These are phyloP conservation scores for Arthrobotrys pseudoclavata DNA, from an alignment of 2,329 filamentous ascomycete species.

Conservation along the genomic window DNA sequence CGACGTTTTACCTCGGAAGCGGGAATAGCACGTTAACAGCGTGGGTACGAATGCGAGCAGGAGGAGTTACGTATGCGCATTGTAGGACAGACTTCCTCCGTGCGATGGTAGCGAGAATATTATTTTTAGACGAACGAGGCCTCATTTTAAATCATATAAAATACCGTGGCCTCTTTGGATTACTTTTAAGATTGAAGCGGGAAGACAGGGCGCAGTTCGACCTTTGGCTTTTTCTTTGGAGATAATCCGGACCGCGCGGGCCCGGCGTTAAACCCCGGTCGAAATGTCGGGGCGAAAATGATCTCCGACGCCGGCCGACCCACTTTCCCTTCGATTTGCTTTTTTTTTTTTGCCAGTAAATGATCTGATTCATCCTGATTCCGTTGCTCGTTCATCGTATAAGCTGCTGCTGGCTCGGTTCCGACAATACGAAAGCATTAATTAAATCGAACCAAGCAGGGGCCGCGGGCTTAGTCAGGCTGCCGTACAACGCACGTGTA, in stretches of 20 bases:
- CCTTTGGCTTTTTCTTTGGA: no score
- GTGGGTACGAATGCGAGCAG: not conserved
- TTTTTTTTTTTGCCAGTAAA: not conserved
- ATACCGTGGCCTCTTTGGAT: slow-evolving; percentile 1
- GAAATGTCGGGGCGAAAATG: slow-evolving; percentile 20
- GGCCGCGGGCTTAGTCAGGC: not conserved
- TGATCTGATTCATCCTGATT: slow-evolving; percentile 17
- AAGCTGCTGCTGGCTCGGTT: not conserved
- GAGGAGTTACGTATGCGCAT: no score
- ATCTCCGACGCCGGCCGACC: slow-evolving; percentile 29
- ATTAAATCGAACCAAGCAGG: not conserved
- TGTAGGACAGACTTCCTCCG: no score
- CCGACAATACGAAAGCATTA: not conserved
- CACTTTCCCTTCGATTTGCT: not conserved
- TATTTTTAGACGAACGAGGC: slow-evolving; percentile 1
- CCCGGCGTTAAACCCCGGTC: slow-evolving; percentile 26
- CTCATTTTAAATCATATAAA: not conserved
- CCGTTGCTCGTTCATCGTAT: not conserved
- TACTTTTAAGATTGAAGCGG: not conserved
- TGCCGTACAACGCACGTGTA: no score
- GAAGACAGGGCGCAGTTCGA: slow-evolving; percentile 4
- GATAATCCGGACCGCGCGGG: slow-evolving; percentile 40
- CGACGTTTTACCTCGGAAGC: not conserved
- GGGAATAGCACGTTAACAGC: slow-evolving; percentile 3
- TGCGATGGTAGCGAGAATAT: no score